Evolutionary conservation across 805 yeast species (phyloP).

Genomic region (Metschnikowia arizonensis): DNA sequence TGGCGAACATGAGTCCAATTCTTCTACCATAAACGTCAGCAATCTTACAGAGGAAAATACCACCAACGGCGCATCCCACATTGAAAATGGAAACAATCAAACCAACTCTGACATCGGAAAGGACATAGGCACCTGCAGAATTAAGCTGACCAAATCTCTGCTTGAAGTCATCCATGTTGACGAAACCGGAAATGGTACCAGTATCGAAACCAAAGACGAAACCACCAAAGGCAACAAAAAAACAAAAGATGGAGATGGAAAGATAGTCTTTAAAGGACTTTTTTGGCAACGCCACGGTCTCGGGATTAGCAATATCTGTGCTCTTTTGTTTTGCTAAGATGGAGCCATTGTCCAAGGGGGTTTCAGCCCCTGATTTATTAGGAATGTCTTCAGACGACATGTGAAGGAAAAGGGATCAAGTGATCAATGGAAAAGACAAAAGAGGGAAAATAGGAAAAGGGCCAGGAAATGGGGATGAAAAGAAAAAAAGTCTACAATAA

Average conservation of each 20-base stretch:
- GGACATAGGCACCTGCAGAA: conserved; percentile 34
- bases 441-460: not conserved
- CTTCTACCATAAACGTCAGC: conserved; percentile 63
- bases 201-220: conserved; percentile 76
- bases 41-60: conserved; percentile 50
- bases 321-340: conserved; percentile 21
- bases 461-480: no score
- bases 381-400: conserved; percentile 25
- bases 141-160: conserved; percentile 48
- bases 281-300: conserved; percentile 22
- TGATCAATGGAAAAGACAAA: not conserved
- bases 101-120: conserved; percentile 48
- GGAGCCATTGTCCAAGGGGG: conserved; percentile 28
- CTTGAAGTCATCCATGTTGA: conserved; percentile 54
- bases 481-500: no score
- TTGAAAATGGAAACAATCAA: conserved; percentile 54
- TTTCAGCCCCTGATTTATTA: conserved; percentile 26
- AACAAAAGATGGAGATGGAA: conserved; percentile 45
- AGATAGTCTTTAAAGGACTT: conserved; percentile 34
- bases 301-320: conserved; percentile 4
- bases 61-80: conserved; percentile 71
- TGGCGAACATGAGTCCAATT: conserved; percentile 47
- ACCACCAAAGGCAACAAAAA: conserved; percentile 67
- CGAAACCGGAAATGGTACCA: conserved; percentile 71
- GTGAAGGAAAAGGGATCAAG: conserved; percentile 2